Percentiles rank a stretch among this genome's conserved stretches.
phyloP scores from a whole-genome alignment of 78 protist species.

The Dictyostelium purpureum region DNA sequence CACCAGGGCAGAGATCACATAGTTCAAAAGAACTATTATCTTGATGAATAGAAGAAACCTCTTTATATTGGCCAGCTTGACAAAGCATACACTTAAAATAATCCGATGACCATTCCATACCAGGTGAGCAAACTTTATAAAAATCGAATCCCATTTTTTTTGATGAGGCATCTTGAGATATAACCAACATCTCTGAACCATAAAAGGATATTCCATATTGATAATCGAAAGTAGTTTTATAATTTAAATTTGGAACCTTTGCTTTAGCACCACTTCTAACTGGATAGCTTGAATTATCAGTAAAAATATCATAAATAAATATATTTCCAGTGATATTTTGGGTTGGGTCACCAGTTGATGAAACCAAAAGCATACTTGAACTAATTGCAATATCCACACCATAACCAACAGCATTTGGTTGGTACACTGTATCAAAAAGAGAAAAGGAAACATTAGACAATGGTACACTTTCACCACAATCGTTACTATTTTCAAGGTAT shows the following conservation, averaged over 20 bases:
- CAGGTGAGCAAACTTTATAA: conserved; percentile 39
- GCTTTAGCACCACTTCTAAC: not conserved
- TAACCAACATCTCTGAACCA: conserved; percentile 15
- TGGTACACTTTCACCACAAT: not conserved
- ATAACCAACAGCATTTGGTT: not conserved
- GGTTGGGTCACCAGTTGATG: conserved; percentile 36
- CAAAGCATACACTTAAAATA: conserved; percentile 2
- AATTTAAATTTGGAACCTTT: conserved; percentile 52
- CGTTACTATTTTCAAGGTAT: not conserved
- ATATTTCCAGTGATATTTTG: not conserved
- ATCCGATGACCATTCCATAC: conserved; percentile 36
- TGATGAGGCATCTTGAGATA: conserved; percentile 7
- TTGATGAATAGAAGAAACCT: not conserved
- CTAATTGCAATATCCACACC: conserved; percentile 7
- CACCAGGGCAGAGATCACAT: conserved; percentile 67
- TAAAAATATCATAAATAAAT: conserved; percentile 24
- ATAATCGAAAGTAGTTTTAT: conserved; percentile 39
- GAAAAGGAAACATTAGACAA: not conserved
- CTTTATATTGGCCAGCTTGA: conserved; percentile 41
- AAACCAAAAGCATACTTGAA: conserved; percentile 9
- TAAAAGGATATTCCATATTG: conserved; percentile 2
- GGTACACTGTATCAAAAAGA: not conserved
- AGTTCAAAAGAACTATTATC: conserved; percentile 54
- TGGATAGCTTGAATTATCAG: not conserved
- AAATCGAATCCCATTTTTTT: conserved; percentile 35